These are phyloP conservation scores for Entamoeba histolytica DNA, from an alignment of 208 protist species.

Conservation along the genomic window DNA sequence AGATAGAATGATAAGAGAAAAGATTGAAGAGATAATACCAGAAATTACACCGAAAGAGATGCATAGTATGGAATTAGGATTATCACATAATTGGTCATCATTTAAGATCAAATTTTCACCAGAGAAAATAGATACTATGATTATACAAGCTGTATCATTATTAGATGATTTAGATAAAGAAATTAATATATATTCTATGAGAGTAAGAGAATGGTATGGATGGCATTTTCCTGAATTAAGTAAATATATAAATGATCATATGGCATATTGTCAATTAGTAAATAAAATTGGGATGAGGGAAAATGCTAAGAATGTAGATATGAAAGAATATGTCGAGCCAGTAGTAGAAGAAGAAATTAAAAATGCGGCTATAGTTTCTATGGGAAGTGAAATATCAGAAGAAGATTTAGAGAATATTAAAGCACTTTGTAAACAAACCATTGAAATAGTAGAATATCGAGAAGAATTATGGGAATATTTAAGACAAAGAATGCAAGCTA, in stretches of 20 bases:
- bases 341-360: slow-evolving; percentile 44
- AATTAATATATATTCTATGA: slow-evolving; percentile 95
- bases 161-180: slow-evolving; percentile 97
- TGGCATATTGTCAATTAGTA: neutral
- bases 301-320: slow-evolving; percentile 49
- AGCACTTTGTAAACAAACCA: slow-evolving; percentile 68
- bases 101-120: slow-evolving; percentile 98
- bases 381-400: slow-evolving; percentile 76
- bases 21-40: neutral
- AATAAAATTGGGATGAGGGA: slow-evolving; percentile 5
- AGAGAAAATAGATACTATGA: slow-evolving; percentile 99
- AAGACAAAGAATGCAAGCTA: slow-evolving; percentile 65
- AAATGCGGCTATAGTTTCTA: slow-evolving; percentile 68
- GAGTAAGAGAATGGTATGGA: slow-evolving; percentile 43
- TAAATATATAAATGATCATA: neutral
- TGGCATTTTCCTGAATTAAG: slow-evolving; percentile 27
- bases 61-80: slow-evolving; percentile 63
- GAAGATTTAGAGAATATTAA: slow-evolving; percentile 80
- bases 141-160: slow-evolving; percentile 92
- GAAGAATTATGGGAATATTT: slow-evolving; percentile 71
- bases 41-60: slow-evolving; percentile 1
- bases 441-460: slow-evolving; percentile 65
- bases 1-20: neutral
- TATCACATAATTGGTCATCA: slow-evolving; percentile 86
- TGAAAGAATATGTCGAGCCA: neutral